Conservation (phyloP, 2,329 filamentous ascomycete genomes). For the Penicillium sp. region DNA sequence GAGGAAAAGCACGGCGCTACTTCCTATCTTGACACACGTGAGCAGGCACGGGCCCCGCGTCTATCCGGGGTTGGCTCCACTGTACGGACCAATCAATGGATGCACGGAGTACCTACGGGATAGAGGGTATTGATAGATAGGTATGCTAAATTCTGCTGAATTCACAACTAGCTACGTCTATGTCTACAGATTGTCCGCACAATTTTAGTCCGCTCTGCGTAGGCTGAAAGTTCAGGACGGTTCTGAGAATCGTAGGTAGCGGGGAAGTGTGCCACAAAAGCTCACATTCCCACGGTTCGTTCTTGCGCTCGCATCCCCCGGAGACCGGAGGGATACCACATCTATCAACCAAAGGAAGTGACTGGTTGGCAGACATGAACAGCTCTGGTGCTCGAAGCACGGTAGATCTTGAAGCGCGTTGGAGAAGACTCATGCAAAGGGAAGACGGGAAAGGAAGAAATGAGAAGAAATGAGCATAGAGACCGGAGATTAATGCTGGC, state of each 20-base stretch:
- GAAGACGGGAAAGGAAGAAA: not conserved
- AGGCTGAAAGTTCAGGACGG: slow-evolving; percentile 48
- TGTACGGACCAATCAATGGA: not conserved
- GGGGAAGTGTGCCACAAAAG: slow-evolving; percentile 32
- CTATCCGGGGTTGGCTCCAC: not conserved
- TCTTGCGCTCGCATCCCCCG: slow-evolving; percentile 49
- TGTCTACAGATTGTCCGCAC: slow-evolving; percentile 44
- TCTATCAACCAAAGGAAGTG: slow-evolving; percentile 48
- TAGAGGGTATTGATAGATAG: not conserved
- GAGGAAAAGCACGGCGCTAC: too few relatives aligned
- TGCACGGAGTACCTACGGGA: not conserved
- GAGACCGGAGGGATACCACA: slow-evolving; percentile 41
- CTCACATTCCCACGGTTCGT: slow-evolving; percentile 32
- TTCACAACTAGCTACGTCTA: not conserved
- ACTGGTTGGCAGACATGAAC: slow-evolving; percentile 47
- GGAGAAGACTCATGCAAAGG: not conserved
- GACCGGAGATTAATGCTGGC: slow-evolving; percentile 18
- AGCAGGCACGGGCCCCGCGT: too few relatives aligned
- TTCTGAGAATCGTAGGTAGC: slow-evolving; percentile 53
- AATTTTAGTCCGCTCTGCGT: slow-evolving; percentile 58
- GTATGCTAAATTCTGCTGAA: not conserved
- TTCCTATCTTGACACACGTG: too few relatives aligned
- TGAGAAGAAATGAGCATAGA: too few relatives aligned
- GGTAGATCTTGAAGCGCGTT: slow-evolving; percentile 27
- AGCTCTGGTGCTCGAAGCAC: slow-evolving; percentile 54